phyloP scores from a whole-genome alignment of 495 filamentous ascomycete species.

The Aspergillus saccharolyticus region DNA sequence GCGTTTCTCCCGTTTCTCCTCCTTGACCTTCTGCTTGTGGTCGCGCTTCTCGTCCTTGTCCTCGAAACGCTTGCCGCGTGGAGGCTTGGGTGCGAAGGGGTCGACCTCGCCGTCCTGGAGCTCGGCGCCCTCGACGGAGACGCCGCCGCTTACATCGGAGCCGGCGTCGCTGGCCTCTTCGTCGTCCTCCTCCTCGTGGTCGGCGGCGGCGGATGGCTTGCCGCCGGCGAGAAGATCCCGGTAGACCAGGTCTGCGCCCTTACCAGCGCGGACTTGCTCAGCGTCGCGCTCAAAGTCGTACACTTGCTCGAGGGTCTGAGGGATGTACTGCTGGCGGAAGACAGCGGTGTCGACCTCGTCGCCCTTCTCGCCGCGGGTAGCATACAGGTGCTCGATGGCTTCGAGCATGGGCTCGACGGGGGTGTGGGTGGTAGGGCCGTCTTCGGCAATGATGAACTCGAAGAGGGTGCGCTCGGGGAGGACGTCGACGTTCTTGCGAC shows the following conservation, averaged over 20 bases:
- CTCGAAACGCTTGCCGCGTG: slow-evolving; percentile 82
- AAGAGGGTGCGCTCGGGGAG: slow-evolving; percentile 70
- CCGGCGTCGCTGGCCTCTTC: slow-evolving; percentile 34
- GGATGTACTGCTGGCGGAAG: slow-evolving; percentile 92
- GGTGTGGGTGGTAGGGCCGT: slow-evolving; percentile 45
- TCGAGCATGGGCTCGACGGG: slow-evolving; percentile 39
- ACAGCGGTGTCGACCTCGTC: slow-evolving; percentile 79
- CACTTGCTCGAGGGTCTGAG: slow-evolving; percentile 87
- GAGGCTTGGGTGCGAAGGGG: slow-evolving; percentile 58
- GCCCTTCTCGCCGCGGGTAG: slow-evolving; percentile 35
- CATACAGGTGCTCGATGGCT: slow-evolving; percentile 47
- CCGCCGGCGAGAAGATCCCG: slow-evolving; percentile 70
- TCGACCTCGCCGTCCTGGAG: slow-evolving; percentile 44
- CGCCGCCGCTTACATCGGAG: slow-evolving; percentile 46
- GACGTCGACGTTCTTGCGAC: slow-evolving; percentile 71
- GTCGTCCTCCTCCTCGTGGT: slow-evolving; percentile 24
- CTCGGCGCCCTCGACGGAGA: slow-evolving; percentile 40
- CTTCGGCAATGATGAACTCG: slow-evolving; percentile 64
- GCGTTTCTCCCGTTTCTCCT: slow-evolving; percentile 84
- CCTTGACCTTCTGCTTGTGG: slow-evolving; percentile 88
- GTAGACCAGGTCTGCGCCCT: slow-evolving; percentile 72
- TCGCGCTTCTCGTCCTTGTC: slow-evolving; percentile 87
- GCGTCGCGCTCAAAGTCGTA: slow-evolving; percentile 93
- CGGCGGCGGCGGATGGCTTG: slow-evolving; percentile 37
- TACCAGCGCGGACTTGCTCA: slow-evolving; percentile 65